Evolutionary conservation across 768 basidiomycete species (phyloP).

Genomic region (Auricularia heimuer): DNA sequence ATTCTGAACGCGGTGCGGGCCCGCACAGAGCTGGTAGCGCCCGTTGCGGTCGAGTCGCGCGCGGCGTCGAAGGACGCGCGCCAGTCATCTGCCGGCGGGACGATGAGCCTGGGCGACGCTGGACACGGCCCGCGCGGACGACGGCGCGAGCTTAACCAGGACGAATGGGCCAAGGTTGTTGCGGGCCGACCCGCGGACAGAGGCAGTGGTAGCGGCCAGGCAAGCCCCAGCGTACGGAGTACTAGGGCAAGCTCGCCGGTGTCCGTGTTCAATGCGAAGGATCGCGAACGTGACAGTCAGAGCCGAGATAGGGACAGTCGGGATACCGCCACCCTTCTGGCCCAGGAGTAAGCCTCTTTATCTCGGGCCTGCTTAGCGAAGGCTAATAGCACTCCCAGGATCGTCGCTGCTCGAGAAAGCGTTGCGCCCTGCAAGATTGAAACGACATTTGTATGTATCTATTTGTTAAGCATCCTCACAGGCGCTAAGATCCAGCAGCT

Average conservation of each 20-base stretch:
- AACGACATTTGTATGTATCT: slow-evolving; percentile 61
- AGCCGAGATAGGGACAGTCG: slow-evolving; percentile 21
- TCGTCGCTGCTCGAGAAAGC: slow-evolving; percentile 61
- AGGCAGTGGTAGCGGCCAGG: slow-evolving; percentile 7
- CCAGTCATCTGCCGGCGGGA: neutral
- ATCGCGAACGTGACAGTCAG: slow-evolving; percentile 28
- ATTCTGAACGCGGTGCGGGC: neutral
- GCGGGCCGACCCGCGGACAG: neutral
- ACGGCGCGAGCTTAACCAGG: slow-evolving; percentile 1
- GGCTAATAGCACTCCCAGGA: slow-evolving; percentile 32
- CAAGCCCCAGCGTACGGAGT: slow-evolving; percentile 6
- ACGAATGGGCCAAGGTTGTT: neutral
- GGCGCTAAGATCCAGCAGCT: slow-evolving; percentile 17
- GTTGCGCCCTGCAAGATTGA: slow-evolving; percentile 63
- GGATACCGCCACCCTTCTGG: slow-evolving; percentile 41
- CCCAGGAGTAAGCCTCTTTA: slow-evolving; percentile 54
- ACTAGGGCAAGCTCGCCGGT: slow-evolving; percentile 6
- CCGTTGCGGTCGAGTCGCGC: neutral
- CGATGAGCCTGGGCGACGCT: neutral
- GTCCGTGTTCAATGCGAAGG: slow-evolving; percentile 30
- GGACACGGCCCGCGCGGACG: neutral
- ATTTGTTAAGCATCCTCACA: neutral
- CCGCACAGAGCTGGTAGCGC: neutral
- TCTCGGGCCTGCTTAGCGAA: neutral
- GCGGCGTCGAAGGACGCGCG: neutral